phyloP scores from a whole-genome alignment of 257 asterid genomes.

The Salvia rosmarinus region DNA sequence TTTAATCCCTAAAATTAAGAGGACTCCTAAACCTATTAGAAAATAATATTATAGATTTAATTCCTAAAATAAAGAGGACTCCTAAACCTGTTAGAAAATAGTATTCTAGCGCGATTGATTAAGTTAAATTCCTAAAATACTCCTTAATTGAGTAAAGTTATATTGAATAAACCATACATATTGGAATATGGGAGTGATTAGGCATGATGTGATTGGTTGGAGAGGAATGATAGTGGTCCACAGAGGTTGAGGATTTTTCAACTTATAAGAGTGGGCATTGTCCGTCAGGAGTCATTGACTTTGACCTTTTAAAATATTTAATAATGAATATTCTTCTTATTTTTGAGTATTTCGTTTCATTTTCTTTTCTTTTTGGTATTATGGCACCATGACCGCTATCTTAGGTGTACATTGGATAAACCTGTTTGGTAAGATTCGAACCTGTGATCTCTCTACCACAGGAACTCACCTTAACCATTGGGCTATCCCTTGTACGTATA shows the following conservation, averaged over 20 bases:
- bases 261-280: not conserved
- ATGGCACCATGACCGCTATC: no score
- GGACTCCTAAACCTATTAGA: no score
- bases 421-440: no score
- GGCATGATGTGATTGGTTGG: constrained; percentile 27
- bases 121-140: no score
- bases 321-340: no score
- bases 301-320: no score
- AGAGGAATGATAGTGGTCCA: not conserved
- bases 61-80: not conserved
- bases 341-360: not conserved
- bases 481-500: no score
- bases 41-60: not conserved
- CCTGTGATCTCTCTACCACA: no score
- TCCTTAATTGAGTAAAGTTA: not conserved
- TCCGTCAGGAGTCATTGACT: constrained; percentile 8
- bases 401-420: no score
- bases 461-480: no score
- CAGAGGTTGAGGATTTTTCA: not conserved
- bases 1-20: no score
- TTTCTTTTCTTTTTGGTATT: not conserved
- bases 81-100: not conserved
- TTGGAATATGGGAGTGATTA: constrained; percentile 17
- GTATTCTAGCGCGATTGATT: not conserved
- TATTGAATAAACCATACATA: not conserved